A percentile compares a stretch with the other conserved stretches of the same genome.
Evolutionary conservation across 352 stramenopile species (phyloP).

Genomic region (Globisporangium okanoganense): DNA sequence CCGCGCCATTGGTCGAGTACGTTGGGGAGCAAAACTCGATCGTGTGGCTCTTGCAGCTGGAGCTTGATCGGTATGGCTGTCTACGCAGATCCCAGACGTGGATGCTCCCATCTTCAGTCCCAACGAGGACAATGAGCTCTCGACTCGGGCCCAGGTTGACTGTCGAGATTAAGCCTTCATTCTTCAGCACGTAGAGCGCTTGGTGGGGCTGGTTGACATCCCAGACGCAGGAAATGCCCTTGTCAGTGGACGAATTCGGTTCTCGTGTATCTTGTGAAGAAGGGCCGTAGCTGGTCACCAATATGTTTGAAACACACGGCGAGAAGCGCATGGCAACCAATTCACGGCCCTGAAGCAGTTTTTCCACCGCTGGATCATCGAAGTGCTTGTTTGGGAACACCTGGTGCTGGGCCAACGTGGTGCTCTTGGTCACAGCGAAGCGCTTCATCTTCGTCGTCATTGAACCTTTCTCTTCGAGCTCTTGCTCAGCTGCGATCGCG

Average conservation of each 20-base stretch:
- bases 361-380: conserved; percentile 26
- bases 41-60: background rate
- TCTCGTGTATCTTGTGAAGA: conserved; percentile 5
- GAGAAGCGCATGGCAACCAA: conserved; percentile 46
- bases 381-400: conserved; percentile 34
- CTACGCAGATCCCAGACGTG: conserved; percentile 65
- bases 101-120: conserved; percentile 58
- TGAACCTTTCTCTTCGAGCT: conserved; percentile 8
- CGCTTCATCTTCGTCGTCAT: conserved; percentile 11
- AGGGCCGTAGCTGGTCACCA: conserved; percentile 36
- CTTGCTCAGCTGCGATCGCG: conserved; percentile 19
- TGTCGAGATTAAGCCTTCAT: conserved; percentile 39
- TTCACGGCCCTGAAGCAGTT: conserved; percentile 26
- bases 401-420: conserved; percentile 20
- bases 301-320: conserved; percentile 39
- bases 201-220: conserved; percentile 52
- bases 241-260: conserved; percentile 22
- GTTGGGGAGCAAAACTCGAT: conserved; percentile 35
- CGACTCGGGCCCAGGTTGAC: conserved; percentile 40
- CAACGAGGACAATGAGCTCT: conserved; percentile 50
- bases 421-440: conserved; percentile 3
- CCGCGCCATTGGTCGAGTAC: conserved; percentile 55
- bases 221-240: conserved; percentile 62
- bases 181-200: conserved; percentile 40
- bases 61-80: conserved; percentile 7